Base-by-base conservation (phyloP, 805 yeast species). In the Zygoascus tannicola region DNA sequence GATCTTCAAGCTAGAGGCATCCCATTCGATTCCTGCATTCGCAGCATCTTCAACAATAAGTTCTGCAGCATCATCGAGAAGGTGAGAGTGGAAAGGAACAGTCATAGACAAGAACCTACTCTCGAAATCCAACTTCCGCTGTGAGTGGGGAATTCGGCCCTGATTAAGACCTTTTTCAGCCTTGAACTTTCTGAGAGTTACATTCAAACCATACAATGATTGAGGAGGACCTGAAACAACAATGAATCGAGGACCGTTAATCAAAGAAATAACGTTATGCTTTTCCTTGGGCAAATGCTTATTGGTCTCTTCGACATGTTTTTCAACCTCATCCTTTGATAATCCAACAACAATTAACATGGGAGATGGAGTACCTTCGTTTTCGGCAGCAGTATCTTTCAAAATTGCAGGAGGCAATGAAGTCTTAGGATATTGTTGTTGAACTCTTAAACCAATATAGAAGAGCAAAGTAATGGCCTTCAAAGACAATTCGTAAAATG, bases 201-300 rank as follows among this genome's bases (percentile, higher is more conserved):
- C 74, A 68, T 88, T 88, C 58, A 92, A 76, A 73, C 99, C 99
- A 58, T 90, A 92, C 50, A 92, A 72, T 2, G 97, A 87, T 74
- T 88, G 95, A 45, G 99, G 97, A 40, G 97, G 98, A 64, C 99
- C 99, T 19, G 94, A 78, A 39, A 90, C 87, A 45, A 92, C 98
- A 69, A 87, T 74, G 66, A 87, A 85, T 70, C 95, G 78, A 39
- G 95, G 95, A 64, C 98, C 98, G 62, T 92, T 92, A 56, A 88
- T 74, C 63, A 92, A 76, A 35, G 97, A 87, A 52, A 92, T 80
- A 48, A 81, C 85, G 58, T 92, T 81, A 60, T 86, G 95, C 67
- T 85, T 86, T 57, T 85, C 95, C 43, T 71, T 69, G 55, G 98
- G 97, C 68, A 92, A 76, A 68, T 88, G 97, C 60, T 82, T 78